Base-by-base conservation (phyloP, 208 protist species). In the Leishmania major region DNA sequence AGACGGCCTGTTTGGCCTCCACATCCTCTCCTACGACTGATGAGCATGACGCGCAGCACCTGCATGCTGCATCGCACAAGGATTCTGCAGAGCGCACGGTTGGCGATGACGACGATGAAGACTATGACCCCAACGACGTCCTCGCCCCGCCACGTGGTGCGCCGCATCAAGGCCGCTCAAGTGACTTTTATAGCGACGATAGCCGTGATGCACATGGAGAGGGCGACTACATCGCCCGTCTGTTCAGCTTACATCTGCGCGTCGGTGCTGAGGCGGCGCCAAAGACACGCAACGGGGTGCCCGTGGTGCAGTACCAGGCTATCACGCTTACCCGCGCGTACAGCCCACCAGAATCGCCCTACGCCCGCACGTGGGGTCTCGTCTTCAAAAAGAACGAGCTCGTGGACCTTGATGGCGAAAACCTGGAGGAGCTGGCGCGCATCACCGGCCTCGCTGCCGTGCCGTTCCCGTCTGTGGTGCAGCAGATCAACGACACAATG, bases 21-120 rank as follows among this genome's bases (percentile, higher is more conserved):
- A 22, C 25, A 11, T 31, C 77, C 31, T 43, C 43, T n/a, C 3
- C 62, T 28, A 53, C 62, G 7, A 28, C 19, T 49, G 60, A 43
- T 10, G 31, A 37, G 60, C 31, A 28, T 72, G 28, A 43, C 55
- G 7, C 62, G 37, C 6, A 37, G 22, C 7, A 72, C 64, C 7
- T 60, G 47, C 37, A 57, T 62, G 28, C 28, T 37, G 37, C 43
- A 1, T 28, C 69, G 40, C 37, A 53, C 49, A 74, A 49, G 11
- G 15, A 49, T 15, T 2, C 31, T 6, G 79, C 84, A 15, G 72
- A 81, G 0, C 79, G 85, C 4, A 84, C 80, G n/a, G 81, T 78
- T 40, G 75, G 77, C 51, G 78, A 85, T 15, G 87, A 90, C 17
- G 87, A 90, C 17, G 82, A 88, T 25, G 86, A 91, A 25, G 87